Evolutionary conservation across 1,284 basidiomycete species (phyloP).

Genomic region (Cutaneotrichosporon spelunceum): DNA sequence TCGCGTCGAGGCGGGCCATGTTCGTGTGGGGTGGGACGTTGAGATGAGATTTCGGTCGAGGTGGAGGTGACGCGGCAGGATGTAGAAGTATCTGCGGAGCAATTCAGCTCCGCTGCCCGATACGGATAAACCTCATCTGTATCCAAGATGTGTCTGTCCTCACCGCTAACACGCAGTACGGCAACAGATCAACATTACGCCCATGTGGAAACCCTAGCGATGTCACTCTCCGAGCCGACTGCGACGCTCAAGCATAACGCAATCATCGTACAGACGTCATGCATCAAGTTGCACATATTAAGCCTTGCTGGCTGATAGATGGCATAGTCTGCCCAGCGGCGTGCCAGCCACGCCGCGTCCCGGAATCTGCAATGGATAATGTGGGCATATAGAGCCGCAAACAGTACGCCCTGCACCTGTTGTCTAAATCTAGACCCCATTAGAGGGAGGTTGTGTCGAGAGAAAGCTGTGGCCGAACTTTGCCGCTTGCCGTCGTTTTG

Average conservation of each 20-base stretch:
- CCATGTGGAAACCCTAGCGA: too few relatives aligned
- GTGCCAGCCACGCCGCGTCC: constrained; percentile 3
- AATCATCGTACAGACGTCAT: constrained; percentile 1
- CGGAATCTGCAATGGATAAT: background rate
- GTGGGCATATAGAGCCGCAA: background rate
- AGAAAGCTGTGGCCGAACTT: background rate
- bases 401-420: background rate
- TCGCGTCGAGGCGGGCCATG: background rate
- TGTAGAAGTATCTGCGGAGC: background rate
- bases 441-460: constrained; percentile 8
- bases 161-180: too few relatives aligned
- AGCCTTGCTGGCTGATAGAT: constrained; percentile 1
- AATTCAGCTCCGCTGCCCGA: background rate
- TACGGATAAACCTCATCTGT: too few relatives aligned
- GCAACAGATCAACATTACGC: background rate
- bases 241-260: background rate
- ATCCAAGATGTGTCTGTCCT: too few relatives aligned
- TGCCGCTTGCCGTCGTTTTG: background rate
- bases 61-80: background rate
- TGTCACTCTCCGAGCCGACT: too few relatives aligned
- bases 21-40: background rate
- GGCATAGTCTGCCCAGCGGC: background rate
- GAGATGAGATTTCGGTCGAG: background rate
- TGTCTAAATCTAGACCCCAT: background rate
- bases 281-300: constrained; percentile 7